Evolutionary conservation across 1,284 basidiomycete species (phyloP).

Genomic region (Fistulinella cinereoalba): DNA sequence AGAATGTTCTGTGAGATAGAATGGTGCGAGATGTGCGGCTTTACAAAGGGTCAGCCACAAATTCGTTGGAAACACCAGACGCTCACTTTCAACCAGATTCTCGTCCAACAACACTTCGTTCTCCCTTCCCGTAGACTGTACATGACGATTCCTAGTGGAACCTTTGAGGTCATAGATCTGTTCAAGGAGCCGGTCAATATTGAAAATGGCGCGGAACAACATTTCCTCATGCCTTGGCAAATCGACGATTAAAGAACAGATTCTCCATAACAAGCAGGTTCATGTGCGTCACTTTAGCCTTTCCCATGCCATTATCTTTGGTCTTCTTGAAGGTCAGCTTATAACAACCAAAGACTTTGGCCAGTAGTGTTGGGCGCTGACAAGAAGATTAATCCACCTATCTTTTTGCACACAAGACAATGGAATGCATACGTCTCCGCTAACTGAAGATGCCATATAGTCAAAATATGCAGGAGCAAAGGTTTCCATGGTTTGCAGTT

Average conservation of each 20-base stretch:
- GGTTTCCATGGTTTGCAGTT: conserved; percentile 93
- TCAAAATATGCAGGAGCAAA: conserved; percentile 98
- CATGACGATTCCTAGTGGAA: conserved; percentile 87
- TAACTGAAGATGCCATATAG: conserved; percentile 88
- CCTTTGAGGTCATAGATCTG: conserved; percentile 96
- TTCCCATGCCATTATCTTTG: conserved; percentile 57
- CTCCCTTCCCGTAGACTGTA: conserved; percentile 85
- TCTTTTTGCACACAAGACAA: not conserved
- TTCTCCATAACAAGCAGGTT: conserved; percentile 99
- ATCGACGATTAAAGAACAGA: conserved; percentile 88
- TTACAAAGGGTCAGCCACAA: conserved; percentile 12
- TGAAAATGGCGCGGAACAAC: not conserved
- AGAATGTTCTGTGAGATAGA: conserved; percentile 93
- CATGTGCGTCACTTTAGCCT: conserved; percentile 84
- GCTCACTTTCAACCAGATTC: conserved; percentile 81
- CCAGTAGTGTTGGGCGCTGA: conserved; percentile 91
- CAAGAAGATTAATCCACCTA: conserved; percentile 5
- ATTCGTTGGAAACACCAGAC: not conserved
- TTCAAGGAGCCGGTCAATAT: conserved; percentile 4
- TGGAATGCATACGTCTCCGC: conserved; percentile 59
- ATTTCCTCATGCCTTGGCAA: conserved; percentile 64
- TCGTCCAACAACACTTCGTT: conserved; percentile 95
- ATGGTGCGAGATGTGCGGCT: conserved; percentile 75
- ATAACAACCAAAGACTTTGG: conserved; percentile 98
- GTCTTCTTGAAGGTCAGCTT: conserved; percentile 91